These are phyloP conservation scores for Cryptococcus maquisensis DNA, from an alignment of 1,284 basidiomycete species.

Conservation along the genomic window DNA sequence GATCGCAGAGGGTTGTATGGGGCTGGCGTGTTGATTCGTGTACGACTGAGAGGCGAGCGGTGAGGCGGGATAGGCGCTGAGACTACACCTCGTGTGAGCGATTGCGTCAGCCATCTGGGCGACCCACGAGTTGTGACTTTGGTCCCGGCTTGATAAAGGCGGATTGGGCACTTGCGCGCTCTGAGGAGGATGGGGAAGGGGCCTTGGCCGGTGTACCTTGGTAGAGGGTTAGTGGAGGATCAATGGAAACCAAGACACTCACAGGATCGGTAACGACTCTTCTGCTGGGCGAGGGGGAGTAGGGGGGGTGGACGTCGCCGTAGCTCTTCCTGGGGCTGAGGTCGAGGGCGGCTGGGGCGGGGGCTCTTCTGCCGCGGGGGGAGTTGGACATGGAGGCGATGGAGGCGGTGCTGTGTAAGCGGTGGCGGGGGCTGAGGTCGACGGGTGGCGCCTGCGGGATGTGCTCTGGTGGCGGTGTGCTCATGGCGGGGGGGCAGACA, in stretches of 20 bases:
- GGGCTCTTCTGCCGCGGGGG: conserved; percentile 29
- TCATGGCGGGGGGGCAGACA: not conserved
- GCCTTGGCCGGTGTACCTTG: conserved; percentile 7
- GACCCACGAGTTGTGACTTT: conserved; percentile 21
- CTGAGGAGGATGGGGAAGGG: conserved; percentile 15
- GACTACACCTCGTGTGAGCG: not conserved
- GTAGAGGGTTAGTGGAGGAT: conserved; percentile 2
- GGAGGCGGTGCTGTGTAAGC: conserved; percentile 18
- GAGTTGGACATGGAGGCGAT: conserved; percentile 24
- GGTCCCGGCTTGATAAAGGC: conserved; percentile 1
- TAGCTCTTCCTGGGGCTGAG: conserved; percentile 13
- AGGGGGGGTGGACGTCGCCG: conserved; percentile 34
- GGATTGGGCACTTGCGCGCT: not conserved
- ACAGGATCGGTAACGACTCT: conserved; percentile 15
- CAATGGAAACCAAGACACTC: not conserved
- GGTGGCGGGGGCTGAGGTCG: conserved; percentile 7
- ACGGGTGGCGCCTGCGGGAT: not conserved
- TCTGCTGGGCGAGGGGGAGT: conserved; percentile 32
- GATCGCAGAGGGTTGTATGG: conserved; percentile 66
- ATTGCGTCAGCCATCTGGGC: not conserved
- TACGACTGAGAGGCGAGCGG: conserved; percentile 27
- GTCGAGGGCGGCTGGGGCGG: conserved; percentile 38
- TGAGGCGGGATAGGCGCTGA: conserved; percentile 13
- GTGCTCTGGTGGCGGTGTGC: not conserved
- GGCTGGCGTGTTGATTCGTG: conserved; percentile 13